Conservation (phyloP, 192 early-diverging fungal species). For the Backusella tuberculispora region DNA sequence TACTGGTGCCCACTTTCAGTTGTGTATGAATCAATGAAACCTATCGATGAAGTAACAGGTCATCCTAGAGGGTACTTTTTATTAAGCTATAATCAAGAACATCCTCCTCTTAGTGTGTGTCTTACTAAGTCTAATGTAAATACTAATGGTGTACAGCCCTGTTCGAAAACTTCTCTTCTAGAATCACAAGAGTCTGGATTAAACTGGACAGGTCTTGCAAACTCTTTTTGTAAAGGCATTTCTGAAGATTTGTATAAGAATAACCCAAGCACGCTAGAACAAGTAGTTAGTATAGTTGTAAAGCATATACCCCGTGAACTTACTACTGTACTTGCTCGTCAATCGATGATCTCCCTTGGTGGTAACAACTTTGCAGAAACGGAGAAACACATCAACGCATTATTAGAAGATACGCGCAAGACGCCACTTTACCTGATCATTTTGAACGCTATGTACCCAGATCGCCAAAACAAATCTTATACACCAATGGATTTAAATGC, state of each 20-base stretch:
- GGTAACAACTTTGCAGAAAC: constrained; percentile 34
- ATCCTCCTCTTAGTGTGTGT: constrained; percentile 46
- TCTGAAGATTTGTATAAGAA: constrained; percentile 50
- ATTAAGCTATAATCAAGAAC: constrained; percentile 50
- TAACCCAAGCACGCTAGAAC: constrained; percentile 51
- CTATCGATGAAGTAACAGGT: constrained; percentile 80
- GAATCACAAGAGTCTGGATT: constrained; percentile 18
- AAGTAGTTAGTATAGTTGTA: constrained; percentile 47
- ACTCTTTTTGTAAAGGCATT: constrained; percentile 58
- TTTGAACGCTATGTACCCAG: constrained; percentile 36
- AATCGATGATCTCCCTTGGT: constrained; percentile 28
- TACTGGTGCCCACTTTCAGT: constrained; percentile 79
- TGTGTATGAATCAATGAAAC: constrained; percentile 82
- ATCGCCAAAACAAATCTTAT: constrained; percentile 19
- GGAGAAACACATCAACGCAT: constrained; percentile 38
- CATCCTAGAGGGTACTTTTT: constrained; percentile 88
- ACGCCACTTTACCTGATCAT: constrained; percentile 49
- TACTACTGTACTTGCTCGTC: constrained; percentile 46
- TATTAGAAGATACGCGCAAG: constrained; percentile 46
- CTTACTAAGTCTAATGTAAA: constrained; percentile 24
- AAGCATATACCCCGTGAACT: constrained; percentile 48
- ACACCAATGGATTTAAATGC: constrained; percentile 34
- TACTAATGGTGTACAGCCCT: neutral
- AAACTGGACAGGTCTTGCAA: constrained; percentile 55
- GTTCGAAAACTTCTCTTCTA: neutral